phyloP scores from a whole-genome alignment of 805 yeast species.

The Monosporozyma servazzii region DNA sequence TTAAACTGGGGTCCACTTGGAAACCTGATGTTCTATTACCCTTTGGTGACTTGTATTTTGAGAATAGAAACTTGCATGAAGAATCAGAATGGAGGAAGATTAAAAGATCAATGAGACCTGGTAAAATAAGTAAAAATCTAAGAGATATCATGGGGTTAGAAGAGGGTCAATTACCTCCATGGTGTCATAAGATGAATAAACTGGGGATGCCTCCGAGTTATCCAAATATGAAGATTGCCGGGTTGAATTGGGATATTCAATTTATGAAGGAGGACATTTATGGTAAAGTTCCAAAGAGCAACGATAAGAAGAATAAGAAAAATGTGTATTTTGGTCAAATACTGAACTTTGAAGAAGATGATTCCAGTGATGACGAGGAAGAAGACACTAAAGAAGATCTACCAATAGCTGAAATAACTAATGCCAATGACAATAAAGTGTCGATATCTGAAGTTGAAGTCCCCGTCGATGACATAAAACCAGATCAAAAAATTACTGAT shows the following conservation, averaged over 20 bases:
- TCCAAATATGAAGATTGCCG: slow-evolving; percentile 52
- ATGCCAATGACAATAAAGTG: neutral
- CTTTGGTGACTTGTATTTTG: slow-evolving; percentile 74
- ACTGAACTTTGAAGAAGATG: slow-evolving; percentile 20
- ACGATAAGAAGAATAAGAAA: slow-evolving; percentile 6
- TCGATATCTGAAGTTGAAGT: neutral
- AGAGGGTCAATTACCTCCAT: slow-evolving; percentile 57
- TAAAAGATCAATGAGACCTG: slow-evolving; percentile 48
- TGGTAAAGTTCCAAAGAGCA: slow-evolving; percentile 15
- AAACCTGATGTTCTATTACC: slow-evolving; percentile 53
- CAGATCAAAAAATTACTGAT: neutral
- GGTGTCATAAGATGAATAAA: slow-evolving; percentile 62
- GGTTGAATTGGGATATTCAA: slow-evolving; percentile 36
- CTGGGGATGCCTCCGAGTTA: slow-evolving; percentile 82
- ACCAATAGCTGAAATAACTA: slow-evolving; percentile 4
- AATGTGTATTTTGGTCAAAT: slow-evolving; percentile 24
- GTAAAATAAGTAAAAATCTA: slow-evolving; percentile 53
- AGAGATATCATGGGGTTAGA: slow-evolving; percentile 61
- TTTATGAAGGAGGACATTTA: slow-evolving; percentile 30
- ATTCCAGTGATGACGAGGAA: slow-evolving; percentile 7
- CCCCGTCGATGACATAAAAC: neutral
- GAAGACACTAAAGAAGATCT: slow-evolving; percentile 11
- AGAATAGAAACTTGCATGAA: slow-evolving; percentile 57
- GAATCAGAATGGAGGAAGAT: slow-evolving; percentile 27
- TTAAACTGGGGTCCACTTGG: slow-evolving; percentile 54